These are phyloP conservation scores for Smithsoniella earleae DNA, from an alignment of 163 green algal genomes.

Conservation along the genomic window DNA sequence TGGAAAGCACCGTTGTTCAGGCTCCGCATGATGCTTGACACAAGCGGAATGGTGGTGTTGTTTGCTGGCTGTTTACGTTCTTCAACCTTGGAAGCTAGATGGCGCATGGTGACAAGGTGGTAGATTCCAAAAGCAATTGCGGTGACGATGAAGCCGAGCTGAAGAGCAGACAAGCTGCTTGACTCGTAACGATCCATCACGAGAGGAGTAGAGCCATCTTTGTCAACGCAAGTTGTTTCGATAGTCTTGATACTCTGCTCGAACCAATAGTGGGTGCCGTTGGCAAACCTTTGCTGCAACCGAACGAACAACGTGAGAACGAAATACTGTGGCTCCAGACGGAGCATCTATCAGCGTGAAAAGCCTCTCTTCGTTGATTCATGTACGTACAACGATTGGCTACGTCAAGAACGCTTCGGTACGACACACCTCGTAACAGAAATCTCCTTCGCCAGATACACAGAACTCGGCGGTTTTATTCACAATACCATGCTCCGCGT, in stretches of 20 bases:
- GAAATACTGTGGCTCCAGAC: too few relatives aligned
- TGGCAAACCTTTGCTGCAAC: constrained; percentile 2
- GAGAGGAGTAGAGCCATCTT: not conserved
- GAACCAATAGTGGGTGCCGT: constrained; percentile 15
- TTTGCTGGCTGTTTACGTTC: not conserved
- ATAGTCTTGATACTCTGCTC: constrained; percentile 10
- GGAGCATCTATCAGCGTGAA: too few relatives aligned
- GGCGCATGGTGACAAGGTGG: constrained; percentile 31
- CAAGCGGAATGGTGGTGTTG: constrained; percentile 25
- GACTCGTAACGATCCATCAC: constrained; percentile 10
- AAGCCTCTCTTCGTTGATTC: too few relatives aligned
- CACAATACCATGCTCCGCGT: not conserved
- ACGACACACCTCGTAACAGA: constrained; percentile 27
- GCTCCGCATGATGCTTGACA: constrained; percentile 36
- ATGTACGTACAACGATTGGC: too few relatives aligned
- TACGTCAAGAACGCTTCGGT: too few relatives aligned
- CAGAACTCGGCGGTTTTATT: constrained; percentile 22
- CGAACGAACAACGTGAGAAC: too few relatives aligned
- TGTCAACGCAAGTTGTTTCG: not conserved
- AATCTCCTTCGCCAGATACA: not conserved
- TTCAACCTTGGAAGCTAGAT: constrained; percentile 25
- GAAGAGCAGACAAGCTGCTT: constrained; percentile 23
- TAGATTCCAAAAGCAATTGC: constrained; percentile 35
- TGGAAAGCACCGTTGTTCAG: constrained; percentile 39
- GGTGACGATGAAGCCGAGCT: constrained; percentile 13